phyloP scores from a whole-genome alignment of 495 filamentous ascomycete genomes.

The Aspergillus haitiensis region DNA sequence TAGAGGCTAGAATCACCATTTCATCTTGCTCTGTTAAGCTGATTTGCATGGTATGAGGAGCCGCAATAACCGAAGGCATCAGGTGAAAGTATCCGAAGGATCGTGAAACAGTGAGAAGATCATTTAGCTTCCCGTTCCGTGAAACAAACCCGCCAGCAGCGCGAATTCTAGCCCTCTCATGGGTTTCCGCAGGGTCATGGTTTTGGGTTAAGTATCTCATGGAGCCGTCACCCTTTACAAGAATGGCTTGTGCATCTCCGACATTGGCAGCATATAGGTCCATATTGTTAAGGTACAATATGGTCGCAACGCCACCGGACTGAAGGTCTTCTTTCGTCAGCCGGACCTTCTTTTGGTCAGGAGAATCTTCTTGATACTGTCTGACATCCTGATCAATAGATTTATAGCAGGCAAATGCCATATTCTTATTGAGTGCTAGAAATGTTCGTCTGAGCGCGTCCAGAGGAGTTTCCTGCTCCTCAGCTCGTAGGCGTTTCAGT shows the following conservation, averaged over 20 bases:
- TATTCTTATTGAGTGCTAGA: constrained; percentile 86
- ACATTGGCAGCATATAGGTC: constrained; percentile 94
- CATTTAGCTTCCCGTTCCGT: constrained; percentile 89
- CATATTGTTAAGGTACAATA: constrained; percentile 83
- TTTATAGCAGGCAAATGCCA: constrained; percentile 82
- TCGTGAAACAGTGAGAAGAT: constrained; percentile 83
- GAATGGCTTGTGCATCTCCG: constrained; percentile 89
- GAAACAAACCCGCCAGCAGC: constrained; percentile 96
- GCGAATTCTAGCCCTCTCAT: constrained; percentile 84
- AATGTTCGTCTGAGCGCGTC: constrained; percentile 88
- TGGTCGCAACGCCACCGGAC: constrained; percentile 88
- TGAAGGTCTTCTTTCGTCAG: constrained; percentile 84
- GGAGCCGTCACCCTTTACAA: constrained; percentile 83
- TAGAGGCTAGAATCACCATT: constrained; percentile 86
- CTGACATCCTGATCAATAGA: constrained; percentile 65
- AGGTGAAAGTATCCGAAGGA: constrained; percentile 92
- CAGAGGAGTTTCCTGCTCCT: constrained; percentile 63
- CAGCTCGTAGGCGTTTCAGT: constrained; percentile 58
- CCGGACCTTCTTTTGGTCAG: constrained; percentile 57
- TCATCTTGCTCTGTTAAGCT: constrained; percentile 88
- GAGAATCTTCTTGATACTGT: constrained; percentile 66
- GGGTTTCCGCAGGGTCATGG: constrained; percentile 84
- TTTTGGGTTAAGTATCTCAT: constrained; percentile 80
- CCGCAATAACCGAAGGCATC: constrained; percentile 90
- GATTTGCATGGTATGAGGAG: constrained; percentile 77